A percentile compares a stretch with the other conserved stretches of the same genome.
These are phyloP conservation scores for Odonthalia washingtoniensis DNA, from an alignment of 31 red algal genomes.

Conservation along the genomic window DNA sequence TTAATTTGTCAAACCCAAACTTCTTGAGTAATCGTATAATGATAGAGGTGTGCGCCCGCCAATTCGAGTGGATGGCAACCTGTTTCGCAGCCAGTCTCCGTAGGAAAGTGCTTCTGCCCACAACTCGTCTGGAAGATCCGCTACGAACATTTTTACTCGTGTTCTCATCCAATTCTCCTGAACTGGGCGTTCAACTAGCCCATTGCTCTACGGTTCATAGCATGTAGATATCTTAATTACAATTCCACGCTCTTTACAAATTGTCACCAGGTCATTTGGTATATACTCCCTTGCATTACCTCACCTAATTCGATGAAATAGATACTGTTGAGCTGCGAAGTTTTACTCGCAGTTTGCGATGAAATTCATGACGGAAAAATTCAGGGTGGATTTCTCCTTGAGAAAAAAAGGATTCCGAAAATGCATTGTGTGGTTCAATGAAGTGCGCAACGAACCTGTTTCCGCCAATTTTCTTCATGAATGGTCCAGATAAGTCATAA, in stretches of 20 bases:
- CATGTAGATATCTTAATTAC: not conserved
- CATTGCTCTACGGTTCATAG: slow-evolving; percentile 51
- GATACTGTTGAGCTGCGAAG: not conserved
- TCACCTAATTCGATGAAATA: not conserved
- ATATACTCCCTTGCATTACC: not conserved
- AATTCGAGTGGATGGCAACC: slow-evolving; percentile 23
- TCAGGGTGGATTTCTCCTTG: not conserved
- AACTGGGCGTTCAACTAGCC: slow-evolving; percentile 40
- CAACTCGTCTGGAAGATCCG: slow-evolving; percentile 22
- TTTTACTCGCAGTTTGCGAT: not conserved
- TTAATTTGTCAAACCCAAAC: not conserved
- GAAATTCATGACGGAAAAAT: not conserved
- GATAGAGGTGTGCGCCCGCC: not conserved
- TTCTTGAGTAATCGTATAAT: not conserved
- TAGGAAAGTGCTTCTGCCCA: slow-evolving; percentile 45
- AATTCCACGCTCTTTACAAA: not conserved
- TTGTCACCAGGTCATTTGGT: not conserved
- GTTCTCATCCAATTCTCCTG: slow-evolving; percentile 58
- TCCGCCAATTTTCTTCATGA: not conserved
- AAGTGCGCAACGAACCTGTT: not conserved
- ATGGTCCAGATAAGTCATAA: not conserved
- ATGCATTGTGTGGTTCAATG: not conserved
- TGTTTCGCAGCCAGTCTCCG: slow-evolving; percentile 47
- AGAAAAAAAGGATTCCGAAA: not conserved
- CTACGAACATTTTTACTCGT: slow-evolving; percentile 20